Conservation (phyloP, 805 yeast genomes). For the Metschnikowia arizonensis region DNA sequence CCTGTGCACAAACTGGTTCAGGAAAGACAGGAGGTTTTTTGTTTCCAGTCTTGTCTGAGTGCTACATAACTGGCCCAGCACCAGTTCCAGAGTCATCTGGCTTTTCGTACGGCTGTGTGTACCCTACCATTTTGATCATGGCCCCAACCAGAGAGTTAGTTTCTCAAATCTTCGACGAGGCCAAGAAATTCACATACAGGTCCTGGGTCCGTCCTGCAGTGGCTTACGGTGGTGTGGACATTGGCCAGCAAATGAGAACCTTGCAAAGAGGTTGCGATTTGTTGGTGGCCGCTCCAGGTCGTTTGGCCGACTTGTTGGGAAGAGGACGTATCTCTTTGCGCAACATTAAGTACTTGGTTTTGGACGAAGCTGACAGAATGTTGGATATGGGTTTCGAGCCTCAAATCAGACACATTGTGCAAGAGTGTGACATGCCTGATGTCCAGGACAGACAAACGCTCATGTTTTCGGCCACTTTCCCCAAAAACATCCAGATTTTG, state of each 20-base stretch:
- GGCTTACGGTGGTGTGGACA: constrained; percentile 98
- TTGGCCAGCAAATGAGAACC: constrained; percentile 79
- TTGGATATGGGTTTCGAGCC: constrained; percentile 99
- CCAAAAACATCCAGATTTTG: constrained; percentile 92
- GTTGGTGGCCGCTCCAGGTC: constrained; percentile 98
- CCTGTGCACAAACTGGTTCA: constrained; percentile 97
- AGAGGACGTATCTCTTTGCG: constrained; percentile 88
- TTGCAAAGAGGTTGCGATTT: constrained; percentile 93
- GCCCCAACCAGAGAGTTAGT: constrained; percentile 99
- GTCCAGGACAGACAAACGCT: constrained; percentile 90
- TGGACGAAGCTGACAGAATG: constrained; percentile 99
- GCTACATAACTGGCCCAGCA: constrained; percentile 84
- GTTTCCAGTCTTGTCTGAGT: constrained; percentile 94
- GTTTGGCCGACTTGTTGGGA: constrained; percentile 91
- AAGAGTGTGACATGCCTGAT: constrained; percentile 96
- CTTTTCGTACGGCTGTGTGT: constrained; percentile 71
- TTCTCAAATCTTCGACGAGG: constrained; percentile 93
- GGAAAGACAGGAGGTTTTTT: constrained; percentile 99
- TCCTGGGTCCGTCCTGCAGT: constrained; percentile 97
- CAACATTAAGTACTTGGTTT: constrained; percentile 87
- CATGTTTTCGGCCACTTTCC: constrained; percentile 99
- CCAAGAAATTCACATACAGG: constrained; percentile 92
- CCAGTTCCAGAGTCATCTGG: constrained; percentile 46
- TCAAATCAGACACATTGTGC: constrained; percentile 96
- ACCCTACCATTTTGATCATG: constrained; percentile 90